phyloP scores from a whole-genome alignment of 306 rosid species.

The Vachellia pachyceras region DNA sequence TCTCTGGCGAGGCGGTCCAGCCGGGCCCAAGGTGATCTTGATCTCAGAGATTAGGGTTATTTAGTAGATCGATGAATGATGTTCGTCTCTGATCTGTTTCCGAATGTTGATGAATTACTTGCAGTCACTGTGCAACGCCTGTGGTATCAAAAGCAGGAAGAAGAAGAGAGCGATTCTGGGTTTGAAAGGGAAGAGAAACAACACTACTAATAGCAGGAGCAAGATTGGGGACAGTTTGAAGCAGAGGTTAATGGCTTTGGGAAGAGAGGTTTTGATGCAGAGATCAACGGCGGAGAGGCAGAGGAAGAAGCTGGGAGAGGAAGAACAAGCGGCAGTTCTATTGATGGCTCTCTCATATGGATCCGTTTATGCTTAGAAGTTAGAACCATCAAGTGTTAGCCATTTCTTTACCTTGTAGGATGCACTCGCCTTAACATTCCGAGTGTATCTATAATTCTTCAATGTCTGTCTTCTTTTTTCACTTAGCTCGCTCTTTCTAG shows the following conservation, averaged over 20 bases:
- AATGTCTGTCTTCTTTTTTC: slow-evolving; percentile 3
- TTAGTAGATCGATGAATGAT: background rate
- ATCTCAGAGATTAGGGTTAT: background rate
- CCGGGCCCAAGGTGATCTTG: slow-evolving; percentile 81
- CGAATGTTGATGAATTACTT: background rate
- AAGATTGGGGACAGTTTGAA: slow-evolving; percentile 64
- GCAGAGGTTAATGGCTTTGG: slow-evolving; percentile 66
- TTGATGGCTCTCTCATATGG: slow-evolving; percentile 95
- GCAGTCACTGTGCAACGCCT: slow-evolving; percentile 94
- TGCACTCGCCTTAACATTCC: slow-evolving; percentile 44
- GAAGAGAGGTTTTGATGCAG: slow-evolving; percentile 82
- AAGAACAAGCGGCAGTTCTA: slow-evolving; percentile 90
- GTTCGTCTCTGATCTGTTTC: slow-evolving; percentile 30
- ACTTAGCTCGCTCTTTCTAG: slow-evolving; percentile 19
- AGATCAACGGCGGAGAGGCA: slow-evolving; percentile 73
- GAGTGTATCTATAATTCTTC: slow-evolving; percentile 36
- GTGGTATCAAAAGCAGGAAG: slow-evolving; percentile 98
- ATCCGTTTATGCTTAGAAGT: slow-evolving; percentile 78
- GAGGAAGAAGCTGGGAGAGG: slow-evolving; percentile 81
- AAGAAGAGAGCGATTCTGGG: slow-evolving; percentile 89
- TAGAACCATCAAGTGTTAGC: slow-evolving; percentile 39
- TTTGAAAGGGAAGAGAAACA: slow-evolving; percentile 56
- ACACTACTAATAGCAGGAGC: background rate
- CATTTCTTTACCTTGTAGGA: background rate
- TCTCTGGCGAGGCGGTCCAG: slow-evolving; percentile 96